Conservation (phyloP, 345 rosid species). For the Carallia pectinifolia region DNA sequence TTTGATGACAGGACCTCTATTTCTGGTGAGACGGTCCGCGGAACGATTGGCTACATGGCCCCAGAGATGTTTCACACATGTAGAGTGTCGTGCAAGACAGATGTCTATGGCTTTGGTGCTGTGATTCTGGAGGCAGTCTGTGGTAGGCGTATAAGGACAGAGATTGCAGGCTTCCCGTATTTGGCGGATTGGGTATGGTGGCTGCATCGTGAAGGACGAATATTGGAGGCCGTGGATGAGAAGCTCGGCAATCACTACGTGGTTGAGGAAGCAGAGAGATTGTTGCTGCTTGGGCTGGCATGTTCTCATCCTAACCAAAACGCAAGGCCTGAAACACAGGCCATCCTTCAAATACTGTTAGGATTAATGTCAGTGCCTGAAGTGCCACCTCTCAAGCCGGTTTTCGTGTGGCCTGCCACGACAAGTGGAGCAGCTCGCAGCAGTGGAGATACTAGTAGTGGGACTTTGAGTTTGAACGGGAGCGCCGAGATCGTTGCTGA, state of each 20-base stretch:
- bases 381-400: slow-evolving; percentile 43
- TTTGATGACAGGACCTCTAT: slow-evolving; percentile 37
- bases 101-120: slow-evolving; percentile 45
- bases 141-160: slow-evolving; percentile 27
- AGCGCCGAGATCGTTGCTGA: too few species aligned
- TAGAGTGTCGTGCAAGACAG: slow-evolving; percentile 44
- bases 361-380: slow-evolving; percentile 35
- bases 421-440: too few species aligned
- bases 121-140: slow-evolving; percentile 46
- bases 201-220: slow-evolving; percentile 36
- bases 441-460: too few species aligned
- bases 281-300: slow-evolving; percentile 42
- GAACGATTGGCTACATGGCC: slow-evolving; percentile 46
- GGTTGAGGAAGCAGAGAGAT: slow-evolving; percentile 32
- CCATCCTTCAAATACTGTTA: slow-evolving; percentile 32
- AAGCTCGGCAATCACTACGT: slow-evolving; percentile 20
- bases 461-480: too few species aligned
- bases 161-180: slow-evolving; percentile 15
- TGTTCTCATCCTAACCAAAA: slow-evolving; percentile 42
- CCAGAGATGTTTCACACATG: slow-evolving; percentile 47
- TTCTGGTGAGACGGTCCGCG: slow-evolving; percentile 29
- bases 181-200: slow-evolving; percentile 50
- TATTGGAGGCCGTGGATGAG: slow-evolving; percentile 38
- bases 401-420: slow-evolving; percentile 35
- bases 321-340: slow-evolving; percentile 35